phyloP scores from a whole-genome alignment of 2,329 filamentous ascomycete species.

The Cryphonectria parasitica region DNA sequence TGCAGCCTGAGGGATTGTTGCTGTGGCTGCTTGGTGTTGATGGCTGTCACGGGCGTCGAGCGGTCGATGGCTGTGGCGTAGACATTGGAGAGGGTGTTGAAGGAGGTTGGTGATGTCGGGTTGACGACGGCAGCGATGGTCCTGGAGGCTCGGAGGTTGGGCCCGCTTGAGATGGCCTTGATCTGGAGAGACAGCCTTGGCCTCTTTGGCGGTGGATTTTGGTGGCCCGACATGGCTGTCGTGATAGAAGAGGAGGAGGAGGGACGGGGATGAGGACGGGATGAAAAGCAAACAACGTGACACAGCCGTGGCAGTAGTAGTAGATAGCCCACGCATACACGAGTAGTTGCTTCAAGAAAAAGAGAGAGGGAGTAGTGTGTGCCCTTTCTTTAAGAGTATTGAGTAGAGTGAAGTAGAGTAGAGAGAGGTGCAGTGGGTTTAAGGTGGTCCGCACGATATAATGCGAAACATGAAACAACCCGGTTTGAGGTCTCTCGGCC shows the following conservation, averaged over 20 bases:
- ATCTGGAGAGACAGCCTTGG: slow-evolving; percentile 59
- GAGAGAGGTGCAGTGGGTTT: neutral
- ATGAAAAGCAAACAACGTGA: neutral
- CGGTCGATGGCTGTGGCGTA: slow-evolving; percentile 67
- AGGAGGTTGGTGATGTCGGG: slow-evolving; percentile 63
- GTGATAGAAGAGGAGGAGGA: neutral
- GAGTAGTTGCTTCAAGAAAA: neutral
- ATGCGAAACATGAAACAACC: slow-evolving; percentile 26
- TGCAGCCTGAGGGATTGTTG: slow-evolving; percentile 42
- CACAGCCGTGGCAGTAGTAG: slow-evolving; percentile 4
- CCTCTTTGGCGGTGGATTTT: slow-evolving; percentile 47
- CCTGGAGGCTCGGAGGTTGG: slow-evolving; percentile 46
- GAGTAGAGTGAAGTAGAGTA: neutral
- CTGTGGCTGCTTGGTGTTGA: slow-evolving; percentile 43
- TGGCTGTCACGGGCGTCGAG: slow-evolving; percentile 56
- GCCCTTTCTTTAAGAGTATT: slow-evolving; percentile 4
- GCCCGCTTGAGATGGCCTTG: slow-evolving; percentile 43
- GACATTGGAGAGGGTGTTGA: slow-evolving; percentile 69
- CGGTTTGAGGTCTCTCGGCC: neutral
- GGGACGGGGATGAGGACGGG: neutral
- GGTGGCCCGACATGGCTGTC: slow-evolving; percentile 33
- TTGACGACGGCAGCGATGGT: slow-evolving; percentile 53
- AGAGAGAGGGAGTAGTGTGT: neutral
- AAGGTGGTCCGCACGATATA: slow-evolving; percentile 8
- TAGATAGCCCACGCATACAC: no score